phyloP scores from a whole-genome alignment of 2,329 filamentous ascomycete species.

The Colletotrichum karsti region DNA sequence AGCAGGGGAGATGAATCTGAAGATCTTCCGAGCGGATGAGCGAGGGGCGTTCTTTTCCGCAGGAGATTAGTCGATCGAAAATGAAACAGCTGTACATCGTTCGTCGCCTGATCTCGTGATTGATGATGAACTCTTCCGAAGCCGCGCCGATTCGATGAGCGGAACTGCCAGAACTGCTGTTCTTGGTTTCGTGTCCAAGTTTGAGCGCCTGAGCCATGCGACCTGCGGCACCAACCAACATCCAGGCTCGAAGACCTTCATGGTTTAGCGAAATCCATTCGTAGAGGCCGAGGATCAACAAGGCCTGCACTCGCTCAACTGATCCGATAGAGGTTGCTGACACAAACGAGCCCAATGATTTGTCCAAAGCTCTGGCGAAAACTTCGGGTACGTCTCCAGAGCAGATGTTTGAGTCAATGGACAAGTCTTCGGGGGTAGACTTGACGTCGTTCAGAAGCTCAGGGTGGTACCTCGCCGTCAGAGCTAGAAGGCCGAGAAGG shows the following conservation, averaged over 20 bases:
- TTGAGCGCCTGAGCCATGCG: slow-evolving; percentile 69
- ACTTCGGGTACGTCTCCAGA: slow-evolving; percentile 63
- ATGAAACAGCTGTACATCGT: slow-evolving; percentile 81
- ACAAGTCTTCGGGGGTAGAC: slow-evolving; percentile 34
- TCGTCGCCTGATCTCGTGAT: slow-evolving; percentile 68
- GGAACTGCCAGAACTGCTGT: too few relatives aligned
- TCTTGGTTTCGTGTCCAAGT: slow-evolving; percentile 64
- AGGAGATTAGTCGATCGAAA: slow-evolving; percentile 74
- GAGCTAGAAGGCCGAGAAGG: slow-evolving; percentile 71
- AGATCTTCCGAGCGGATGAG: slow-evolving; percentile 68
- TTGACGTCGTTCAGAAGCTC: slow-evolving; percentile 36
- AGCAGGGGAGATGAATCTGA: slow-evolving; percentile 72
- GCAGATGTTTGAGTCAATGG: not conserved
- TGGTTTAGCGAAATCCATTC: slow-evolving; percentile 72
- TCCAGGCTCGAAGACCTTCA: slow-evolving; percentile 68
- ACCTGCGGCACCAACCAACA: slow-evolving; percentile 71
- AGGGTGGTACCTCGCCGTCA: slow-evolving; percentile 74
- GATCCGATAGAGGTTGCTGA: slow-evolving; percentile 59
- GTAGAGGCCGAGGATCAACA: slow-evolving; percentile 76
- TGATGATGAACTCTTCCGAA: slow-evolving; percentile 36
- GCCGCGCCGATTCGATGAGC: slow-evolving; percentile 9
- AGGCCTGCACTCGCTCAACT: slow-evolving; percentile 71
- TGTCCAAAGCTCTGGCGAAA: slow-evolving; percentile 67
- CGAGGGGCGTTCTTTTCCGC: slow-evolving; percentile 69
- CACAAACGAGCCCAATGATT: slow-evolving; percentile 56